Conservation (phyloP, 2,329 filamentous ascomycete species). For the Trichoderma sp. region DNA sequence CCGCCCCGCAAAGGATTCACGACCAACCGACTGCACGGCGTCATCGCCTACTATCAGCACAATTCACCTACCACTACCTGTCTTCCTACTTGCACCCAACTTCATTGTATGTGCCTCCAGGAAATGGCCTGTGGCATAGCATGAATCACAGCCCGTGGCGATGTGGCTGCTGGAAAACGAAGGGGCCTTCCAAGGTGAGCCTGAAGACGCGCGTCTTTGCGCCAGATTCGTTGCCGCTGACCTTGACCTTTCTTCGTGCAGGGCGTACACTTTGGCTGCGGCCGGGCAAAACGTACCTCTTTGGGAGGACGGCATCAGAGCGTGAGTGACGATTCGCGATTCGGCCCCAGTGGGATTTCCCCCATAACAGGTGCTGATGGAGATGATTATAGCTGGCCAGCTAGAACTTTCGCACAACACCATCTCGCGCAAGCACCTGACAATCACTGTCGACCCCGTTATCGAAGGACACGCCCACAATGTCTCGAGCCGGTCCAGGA, state of each 20-base stretch:
- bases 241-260: conserved; percentile 30
- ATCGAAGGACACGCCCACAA: conserved; percentile 66
- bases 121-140: conserved; percentile 17
- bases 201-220: background rate
- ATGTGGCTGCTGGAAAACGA: conserved; percentile 70
- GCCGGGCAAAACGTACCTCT: conserved; percentile 81
- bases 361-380: background rate
- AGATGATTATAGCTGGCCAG: conserved; percentile 56
- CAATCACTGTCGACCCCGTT: conserved; percentile 70
- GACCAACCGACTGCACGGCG: conserved; percentile 18
- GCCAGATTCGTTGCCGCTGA: background rate
- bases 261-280: conserved; percentile 73
- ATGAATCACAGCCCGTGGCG: conserved; percentile 24
- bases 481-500: conserved; percentile 64
- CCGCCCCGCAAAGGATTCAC: conserved; percentile 29
- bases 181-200: conserved; percentile 53
- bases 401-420: conserved; percentile 75
- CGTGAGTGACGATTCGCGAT: conserved; percentile 45
- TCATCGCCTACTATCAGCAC: conserved; percentile 6
- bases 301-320: conserved; percentile 75
- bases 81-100: too few relatives aligned
- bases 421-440: conserved; percentile 86
- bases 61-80: too few relatives aligned
- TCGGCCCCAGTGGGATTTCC: background rate
- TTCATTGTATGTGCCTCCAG: background rate